phyloP scores from a whole-genome alignment of 768 basidiomycete species.

The Trametes maxima region DNA sequence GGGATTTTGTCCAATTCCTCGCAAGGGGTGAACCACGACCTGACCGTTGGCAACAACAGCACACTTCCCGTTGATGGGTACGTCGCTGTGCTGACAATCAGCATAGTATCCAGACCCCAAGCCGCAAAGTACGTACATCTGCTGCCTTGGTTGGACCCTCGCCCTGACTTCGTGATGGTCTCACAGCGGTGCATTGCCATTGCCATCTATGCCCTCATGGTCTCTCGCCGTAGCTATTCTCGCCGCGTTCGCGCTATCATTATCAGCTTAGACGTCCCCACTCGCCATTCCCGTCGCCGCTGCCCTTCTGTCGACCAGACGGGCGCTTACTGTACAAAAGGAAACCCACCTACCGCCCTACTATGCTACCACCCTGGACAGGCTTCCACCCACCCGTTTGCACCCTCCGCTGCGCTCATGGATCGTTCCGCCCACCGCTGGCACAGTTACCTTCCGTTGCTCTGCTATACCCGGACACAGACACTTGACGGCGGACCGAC shows the following conservation, averaged over 20 bases:
- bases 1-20: slow-evolving; percentile 74
- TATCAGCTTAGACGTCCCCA: slow-evolving; percentile 18
- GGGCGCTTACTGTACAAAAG: slow-evolving; percentile 14
- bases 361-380: neutral
- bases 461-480: slow-evolving; percentile 17
- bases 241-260: slow-evolving; percentile 16
- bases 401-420: neutral
- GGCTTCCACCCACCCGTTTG: slow-evolving; percentile 1
- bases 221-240: neutral
- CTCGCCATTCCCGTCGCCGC: neutral
- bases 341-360: neutral
- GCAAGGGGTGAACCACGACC: slow-evolving; percentile 67
- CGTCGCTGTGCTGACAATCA: slow-evolving; percentile 76
- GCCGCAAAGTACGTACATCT: slow-evolving; percentile 25
- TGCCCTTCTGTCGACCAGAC: slow-evolving; percentile 13
- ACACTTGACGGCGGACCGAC: neutral
- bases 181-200: slow-evolving; percentile 1
- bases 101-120: slow-evolving; percentile 50
- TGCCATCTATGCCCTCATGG: neutral
- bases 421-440: neutral
- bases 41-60: slow-evolving; percentile 51
- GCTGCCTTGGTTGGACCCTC: neutral
- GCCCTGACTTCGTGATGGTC: neutral
- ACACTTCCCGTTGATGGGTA: slow-evolving; percentile 78
- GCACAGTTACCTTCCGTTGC: slow-evolving; percentile 19